A percentile compares a stretch with the other conserved stretches of the same genome.
Conservation (phyloP, 306 rosid genomes). For the Arachis stenosperma region DNA sequence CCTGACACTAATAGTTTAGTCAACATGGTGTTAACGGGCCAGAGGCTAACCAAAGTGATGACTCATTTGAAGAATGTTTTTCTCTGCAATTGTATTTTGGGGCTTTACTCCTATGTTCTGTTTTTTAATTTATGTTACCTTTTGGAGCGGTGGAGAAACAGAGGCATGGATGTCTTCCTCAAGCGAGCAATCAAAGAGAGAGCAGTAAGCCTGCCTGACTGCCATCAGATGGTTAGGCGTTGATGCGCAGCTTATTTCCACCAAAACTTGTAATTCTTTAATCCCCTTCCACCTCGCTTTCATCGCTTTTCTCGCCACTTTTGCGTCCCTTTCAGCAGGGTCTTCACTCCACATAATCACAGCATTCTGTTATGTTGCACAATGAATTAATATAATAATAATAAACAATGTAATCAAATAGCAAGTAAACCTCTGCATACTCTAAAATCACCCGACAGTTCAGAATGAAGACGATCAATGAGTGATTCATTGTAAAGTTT, state of each 20-base stretch:
- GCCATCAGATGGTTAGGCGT: slow-evolving; percentile 82
- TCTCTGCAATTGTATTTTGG: too few relatives aligned
- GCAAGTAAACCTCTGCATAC: slow-evolving; percentile 53
- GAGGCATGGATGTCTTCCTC: slow-evolving; percentile 81
- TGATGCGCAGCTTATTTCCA: slow-evolving; percentile 89
- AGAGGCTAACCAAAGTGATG: too few relatives aligned
- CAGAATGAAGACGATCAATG: slow-evolving; percentile 60
- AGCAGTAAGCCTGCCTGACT: slow-evolving; percentile 78
- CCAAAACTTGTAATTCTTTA: slow-evolving; percentile 60
- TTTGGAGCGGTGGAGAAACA: slow-evolving; percentile 62
- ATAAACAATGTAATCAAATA: background rate
- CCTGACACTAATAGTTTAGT: too few relatives aligned
- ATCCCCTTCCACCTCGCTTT: slow-evolving; percentile 49
- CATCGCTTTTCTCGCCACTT: slow-evolving; percentile 64
- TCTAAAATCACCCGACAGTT: slow-evolving; percentile 84
- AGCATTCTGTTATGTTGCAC: slow-evolving; percentile 59
- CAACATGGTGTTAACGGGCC: too few relatives aligned
- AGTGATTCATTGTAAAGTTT: slow-evolving; percentile 81
- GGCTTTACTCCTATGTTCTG: too few relatives aligned
- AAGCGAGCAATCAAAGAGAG: slow-evolving; percentile 72
- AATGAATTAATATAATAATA: too few relatives aligned
- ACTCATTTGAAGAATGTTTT: too few relatives aligned
- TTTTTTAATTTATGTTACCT: slow-evolving; percentile 49
- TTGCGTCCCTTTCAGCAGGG: slow-evolving; percentile 88
- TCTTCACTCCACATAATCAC: slow-evolving; percentile 72